A percentile compares a stretch with the other conserved stretches of the same genome.
phyloP scores from a whole-genome alignment of 2,329 filamentous ascomycete genomes.

The Colletotrichum orbiculare region DNA sequence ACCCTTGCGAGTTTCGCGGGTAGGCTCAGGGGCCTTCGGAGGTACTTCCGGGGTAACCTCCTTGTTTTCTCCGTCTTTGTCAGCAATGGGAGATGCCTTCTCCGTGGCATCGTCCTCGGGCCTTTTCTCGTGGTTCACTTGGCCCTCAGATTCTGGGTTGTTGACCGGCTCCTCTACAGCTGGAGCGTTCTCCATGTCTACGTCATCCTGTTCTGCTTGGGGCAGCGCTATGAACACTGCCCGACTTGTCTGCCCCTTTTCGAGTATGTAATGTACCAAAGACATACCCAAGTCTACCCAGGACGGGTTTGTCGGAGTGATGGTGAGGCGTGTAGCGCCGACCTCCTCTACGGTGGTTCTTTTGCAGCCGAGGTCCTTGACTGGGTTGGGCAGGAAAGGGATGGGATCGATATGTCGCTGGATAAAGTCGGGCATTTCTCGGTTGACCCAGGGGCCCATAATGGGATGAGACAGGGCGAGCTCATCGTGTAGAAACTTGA shows the following conservation, averaged over 20 bases:
- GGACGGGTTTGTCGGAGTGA: slow-evolving; percentile 48
- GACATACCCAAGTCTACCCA: slow-evolving; percentile 58
- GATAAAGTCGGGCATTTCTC: slow-evolving; percentile 61
- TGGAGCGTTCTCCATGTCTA: slow-evolving; percentile 41
- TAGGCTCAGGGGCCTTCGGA: slow-evolving; percentile 43
- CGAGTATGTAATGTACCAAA: slow-evolving; percentile 49
- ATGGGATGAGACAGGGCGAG: slow-evolving; percentile 69
- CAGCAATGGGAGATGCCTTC: slow-evolving; percentile 10
- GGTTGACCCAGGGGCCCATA: slow-evolving; percentile 67
- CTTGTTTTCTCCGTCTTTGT: slow-evolving; percentile 22
- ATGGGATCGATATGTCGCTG: slow-evolving; percentile 69
- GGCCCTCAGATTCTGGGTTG: slow-evolving; percentile 24
- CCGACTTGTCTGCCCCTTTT: slow-evolving; percentile 48
- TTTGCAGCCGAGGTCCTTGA: slow-evolving; percentile 47
- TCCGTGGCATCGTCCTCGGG: slow-evolving; percentile 19
- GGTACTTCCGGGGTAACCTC: slow-evolving; percentile 11
- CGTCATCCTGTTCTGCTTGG: slow-evolving; percentile 48
- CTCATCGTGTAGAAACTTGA: slow-evolving; percentile 64
- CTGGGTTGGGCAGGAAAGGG: slow-evolving; percentile 69
- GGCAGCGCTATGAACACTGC: slow-evolving; percentile 51
- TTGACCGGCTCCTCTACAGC: slow-evolving; percentile 21
- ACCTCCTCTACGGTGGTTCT: slow-evolving; percentile 27
- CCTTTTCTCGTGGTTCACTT: slow-evolving; percentile 37
- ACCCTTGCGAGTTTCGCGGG: slow-evolving; percentile 48
- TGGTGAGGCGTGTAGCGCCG: slow-evolving; percentile 38